Evolutionary conservation across 331 rosid genomes (phyloP).

Genomic region (Pyracantha coccinea): DNA sequence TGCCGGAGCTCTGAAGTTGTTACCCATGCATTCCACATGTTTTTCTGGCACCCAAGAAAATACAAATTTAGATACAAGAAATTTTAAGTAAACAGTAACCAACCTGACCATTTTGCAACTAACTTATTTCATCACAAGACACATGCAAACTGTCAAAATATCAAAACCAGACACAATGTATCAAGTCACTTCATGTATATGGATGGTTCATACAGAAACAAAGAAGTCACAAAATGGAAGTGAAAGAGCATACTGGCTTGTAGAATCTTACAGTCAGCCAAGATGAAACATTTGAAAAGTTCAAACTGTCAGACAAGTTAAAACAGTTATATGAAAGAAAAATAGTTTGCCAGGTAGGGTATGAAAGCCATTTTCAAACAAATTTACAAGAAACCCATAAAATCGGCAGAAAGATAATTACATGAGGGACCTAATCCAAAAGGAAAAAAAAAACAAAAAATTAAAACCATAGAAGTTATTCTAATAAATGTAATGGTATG

Average conservation of each 20-base stretch:
- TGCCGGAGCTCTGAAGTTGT: constrained; percentile 93
- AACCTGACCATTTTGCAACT: constrained; percentile 12
- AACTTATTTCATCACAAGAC: constrained; percentile 1
- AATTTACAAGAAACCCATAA: neutral
- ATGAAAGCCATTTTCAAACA: neutral
- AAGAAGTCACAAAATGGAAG: neutral
- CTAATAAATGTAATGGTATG: neutral
- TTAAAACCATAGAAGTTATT: neutral
- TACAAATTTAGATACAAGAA: constrained; percentile 17
- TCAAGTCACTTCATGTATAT: neutral
- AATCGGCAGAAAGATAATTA: neutral
- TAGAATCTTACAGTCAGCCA: neutral
- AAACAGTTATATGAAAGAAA: neutral
- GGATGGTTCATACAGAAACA: neutral
- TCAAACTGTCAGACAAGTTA: neutral
- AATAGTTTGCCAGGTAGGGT: neutral
- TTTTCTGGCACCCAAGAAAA: constrained; percentile 47
- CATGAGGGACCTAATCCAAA: neutral
- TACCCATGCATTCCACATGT: constrained; percentile 98
- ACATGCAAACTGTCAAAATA: neutral
- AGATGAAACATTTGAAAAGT: neutral
- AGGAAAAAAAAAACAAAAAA: neutral
- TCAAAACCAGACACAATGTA: neutral
- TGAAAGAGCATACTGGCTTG: neutral
- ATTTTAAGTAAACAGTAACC: constrained; percentile 10